Evolutionary conservation across 2,329 filamentous ascomycete genomes (phyloP).

Genomic region (Colletotrichum paranaense): DNA sequence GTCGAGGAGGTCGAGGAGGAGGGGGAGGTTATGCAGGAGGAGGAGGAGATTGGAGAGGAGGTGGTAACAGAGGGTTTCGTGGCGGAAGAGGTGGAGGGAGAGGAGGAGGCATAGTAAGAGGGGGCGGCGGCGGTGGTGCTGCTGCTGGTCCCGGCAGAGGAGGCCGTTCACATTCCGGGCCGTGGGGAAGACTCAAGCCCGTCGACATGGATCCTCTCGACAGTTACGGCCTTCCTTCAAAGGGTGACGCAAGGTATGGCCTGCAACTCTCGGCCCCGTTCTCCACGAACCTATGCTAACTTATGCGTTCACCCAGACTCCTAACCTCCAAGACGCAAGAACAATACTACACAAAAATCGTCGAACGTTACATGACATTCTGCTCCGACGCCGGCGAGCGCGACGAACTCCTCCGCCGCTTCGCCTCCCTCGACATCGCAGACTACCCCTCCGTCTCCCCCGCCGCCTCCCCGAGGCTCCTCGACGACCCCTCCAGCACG

Average conservation of each 20-base stretch:
- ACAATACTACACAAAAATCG: slow-evolving; percentile 86
- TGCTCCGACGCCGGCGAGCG: slow-evolving; percentile 80
- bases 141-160: slow-evolving; percentile 37
- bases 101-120: neutral
- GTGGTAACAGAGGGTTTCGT: neutral
- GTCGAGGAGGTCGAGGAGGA: neutral
- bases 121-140: neutral
- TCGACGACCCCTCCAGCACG: slow-evolving; percentile 52
- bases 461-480: slow-evolving; percentile 29
- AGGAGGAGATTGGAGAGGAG: neutral
- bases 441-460: slow-evolving; percentile 34
- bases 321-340: slow-evolving; percentile 84
- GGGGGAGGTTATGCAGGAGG: neutral
- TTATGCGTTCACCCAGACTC: slow-evolving; percentile 58
- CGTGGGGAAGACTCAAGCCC: slow-evolving; percentile 80
- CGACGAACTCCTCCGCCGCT: slow-evolving; percentile 79
- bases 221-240: slow-evolving; percentile 86
- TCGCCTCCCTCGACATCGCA: slow-evolving; percentile 70
- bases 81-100: slow-evolving; percentile 10
- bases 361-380: slow-evolving; percentile 89
- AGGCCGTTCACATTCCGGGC: slow-evolving; percentile 56
- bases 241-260: slow-evolving; percentile 84
- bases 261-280: neutral
- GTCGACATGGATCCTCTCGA: slow-evolving; percentile 82
- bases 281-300: slow-evolving; percentile 19